Evolutionary conservation across 202 grass and related monocot species (phyloP).

Genomic region (Schoenoplectus tabernaemontani): DNA sequence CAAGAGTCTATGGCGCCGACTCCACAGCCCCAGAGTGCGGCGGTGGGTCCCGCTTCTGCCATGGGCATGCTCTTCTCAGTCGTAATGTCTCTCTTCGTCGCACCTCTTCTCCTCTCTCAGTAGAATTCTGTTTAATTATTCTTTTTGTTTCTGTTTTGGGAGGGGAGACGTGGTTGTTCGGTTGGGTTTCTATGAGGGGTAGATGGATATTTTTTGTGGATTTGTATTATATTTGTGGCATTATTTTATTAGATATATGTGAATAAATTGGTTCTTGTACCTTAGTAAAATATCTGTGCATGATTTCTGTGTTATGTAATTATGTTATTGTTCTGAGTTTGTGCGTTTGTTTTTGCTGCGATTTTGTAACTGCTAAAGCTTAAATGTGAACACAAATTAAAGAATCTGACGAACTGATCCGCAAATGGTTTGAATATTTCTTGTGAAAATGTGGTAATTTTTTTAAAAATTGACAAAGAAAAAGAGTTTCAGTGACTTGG

Average conservation of each 20-base stretch:
- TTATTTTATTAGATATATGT: slow-evolving; percentile 20
- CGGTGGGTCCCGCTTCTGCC: slow-evolving; percentile 22
- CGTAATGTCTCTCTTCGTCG: slow-evolving; percentile 31
- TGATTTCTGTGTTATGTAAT: neutral
- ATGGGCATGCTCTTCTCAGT: slow-evolving; percentile 26
- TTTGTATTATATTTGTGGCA: slow-evolving; percentile 37
- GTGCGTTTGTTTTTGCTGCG: neutral
- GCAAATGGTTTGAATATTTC: too few species aligned
- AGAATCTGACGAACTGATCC: too few species aligned
- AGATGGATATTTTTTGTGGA: slow-evolving; percentile 8
- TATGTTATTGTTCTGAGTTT: neutral
- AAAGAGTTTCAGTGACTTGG: too few species aligned
- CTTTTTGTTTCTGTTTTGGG: neutral
- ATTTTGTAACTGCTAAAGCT: too few species aligned
- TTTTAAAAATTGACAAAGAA: too few species aligned
- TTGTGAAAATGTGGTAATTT: too few species aligned
- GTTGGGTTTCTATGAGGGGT: neutral
- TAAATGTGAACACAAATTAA: too few species aligned
- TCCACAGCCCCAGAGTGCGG: slow-evolving; percentile 29
- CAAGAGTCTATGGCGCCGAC: slow-evolving; percentile 31
- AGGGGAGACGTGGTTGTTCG: neutral
- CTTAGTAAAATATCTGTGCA: neutral
- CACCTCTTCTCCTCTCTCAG: slow-evolving; percentile 21
- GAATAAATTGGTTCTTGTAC: slow-evolving; percentile 7
- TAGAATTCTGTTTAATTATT: slow-evolving; percentile 14